Conservation (phyloP, 768 basidiomycete genomes). For the Tulasnella sp. region DNA sequence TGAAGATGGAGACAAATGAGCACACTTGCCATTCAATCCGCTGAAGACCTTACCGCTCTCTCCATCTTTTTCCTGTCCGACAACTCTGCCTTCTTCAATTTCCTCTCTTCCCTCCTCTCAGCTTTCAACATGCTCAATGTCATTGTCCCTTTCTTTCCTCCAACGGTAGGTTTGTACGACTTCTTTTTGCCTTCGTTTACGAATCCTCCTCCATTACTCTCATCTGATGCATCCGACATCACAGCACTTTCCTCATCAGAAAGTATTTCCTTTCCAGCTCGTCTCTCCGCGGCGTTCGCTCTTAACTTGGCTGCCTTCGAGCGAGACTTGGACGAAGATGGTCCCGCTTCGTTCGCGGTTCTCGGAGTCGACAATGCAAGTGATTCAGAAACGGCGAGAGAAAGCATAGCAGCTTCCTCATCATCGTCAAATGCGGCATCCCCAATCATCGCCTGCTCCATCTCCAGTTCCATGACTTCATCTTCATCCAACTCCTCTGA, state of each 20-base stretch:
- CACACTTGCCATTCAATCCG: constrained; percentile 27
- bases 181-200: not conserved
- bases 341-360: constrained; percentile 18
- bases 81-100: constrained; percentile 24
- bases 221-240: not conserved
- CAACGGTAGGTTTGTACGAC: constrained; percentile 2
- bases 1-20: constrained; percentile 9
- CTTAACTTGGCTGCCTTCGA: constrained; percentile 14
- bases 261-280: constrained; percentile 22
- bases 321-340: constrained; percentile 23
- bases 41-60: constrained; percentile 25
- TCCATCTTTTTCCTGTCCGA: constrained; percentile 15
- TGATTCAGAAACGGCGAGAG: constrained; percentile 45
- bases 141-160: constrained; percentile 3
- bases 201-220: constrained; percentile 1
- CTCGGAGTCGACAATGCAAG: constrained; percentile 28
- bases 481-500: constrained; percentile 17
- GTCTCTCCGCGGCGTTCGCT: constrained; percentile 45
- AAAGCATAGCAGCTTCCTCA: constrained; percentile 44
- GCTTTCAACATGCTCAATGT: not conserved
- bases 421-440: constrained; percentile 19
- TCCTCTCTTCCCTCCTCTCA: constrained; percentile 20
- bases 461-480: constrained; percentile 19
- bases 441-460: constrained; percentile 5
- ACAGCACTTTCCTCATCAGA: constrained; percentile 3